A percentile compares a stretch with the other conserved stretches of the same genome.
These are phyloP conservation scores for Fusarium staphyleae DNA, from an alignment of 2,329 filamentous ascomycete genomes.

Conservation along the genomic window DNA sequence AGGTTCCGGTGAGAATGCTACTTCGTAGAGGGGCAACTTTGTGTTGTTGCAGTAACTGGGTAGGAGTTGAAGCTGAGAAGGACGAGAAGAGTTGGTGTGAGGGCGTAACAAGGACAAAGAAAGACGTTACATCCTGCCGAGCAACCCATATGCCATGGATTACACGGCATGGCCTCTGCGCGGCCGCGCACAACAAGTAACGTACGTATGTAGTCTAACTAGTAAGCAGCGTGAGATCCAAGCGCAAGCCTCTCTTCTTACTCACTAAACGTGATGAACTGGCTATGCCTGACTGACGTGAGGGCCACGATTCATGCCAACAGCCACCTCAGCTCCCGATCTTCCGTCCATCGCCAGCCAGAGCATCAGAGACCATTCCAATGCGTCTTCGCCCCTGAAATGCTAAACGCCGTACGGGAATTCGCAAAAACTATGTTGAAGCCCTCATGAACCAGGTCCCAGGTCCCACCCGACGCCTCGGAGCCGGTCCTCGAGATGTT, in stretches of 20 bases:
- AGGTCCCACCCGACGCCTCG: constrained; percentile 3
- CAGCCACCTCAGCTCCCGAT: constrained; percentile 20
- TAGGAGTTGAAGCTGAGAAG: background rate
- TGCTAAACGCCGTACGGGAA: constrained; percentile 24
- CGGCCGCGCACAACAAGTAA: no score
- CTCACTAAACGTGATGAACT: background rate
- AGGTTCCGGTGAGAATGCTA: constrained; percentile 23
- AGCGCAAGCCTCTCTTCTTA: background rate
- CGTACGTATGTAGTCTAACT: no score
- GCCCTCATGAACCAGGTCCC: background rate
- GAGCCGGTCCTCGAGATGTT: constrained; percentile 6
- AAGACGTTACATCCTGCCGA: background rate
- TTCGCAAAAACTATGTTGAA: constrained; percentile 30
- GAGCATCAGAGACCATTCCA: constrained; percentile 30
- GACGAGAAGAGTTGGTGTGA: constrained; percentile 6
- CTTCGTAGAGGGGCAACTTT: constrained; percentile 12
- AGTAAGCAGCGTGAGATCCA: background rate
- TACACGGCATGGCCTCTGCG: constrained; percentile 17
- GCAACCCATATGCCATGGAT: constrained; percentile 12
- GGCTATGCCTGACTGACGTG: background rate
- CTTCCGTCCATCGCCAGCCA: constrained; percentile 5
- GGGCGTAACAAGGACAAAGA: constrained; percentile 1
- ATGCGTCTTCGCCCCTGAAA: constrained; percentile 21
- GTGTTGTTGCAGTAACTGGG: constrained; percentile 14
- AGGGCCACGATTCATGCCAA: constrained; percentile 27